Evolutionary conservation across 441 rosid species (phyloP).

Genomic region (Codiaeum variegatum): DNA sequence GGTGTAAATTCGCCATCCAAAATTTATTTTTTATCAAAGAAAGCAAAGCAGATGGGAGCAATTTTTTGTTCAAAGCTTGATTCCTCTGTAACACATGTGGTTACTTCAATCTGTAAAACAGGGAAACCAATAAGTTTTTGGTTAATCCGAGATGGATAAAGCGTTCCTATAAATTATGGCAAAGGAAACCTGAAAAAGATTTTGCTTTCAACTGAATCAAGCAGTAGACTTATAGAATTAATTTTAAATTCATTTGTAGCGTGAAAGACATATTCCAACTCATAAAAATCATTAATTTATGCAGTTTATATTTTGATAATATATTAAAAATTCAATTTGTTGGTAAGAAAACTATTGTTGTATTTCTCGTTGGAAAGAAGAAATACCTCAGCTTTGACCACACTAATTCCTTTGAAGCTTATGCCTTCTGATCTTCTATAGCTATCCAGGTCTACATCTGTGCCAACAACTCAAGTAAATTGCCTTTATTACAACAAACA

Average conservation of each 20-base stretch:
- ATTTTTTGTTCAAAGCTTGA: not conserved
- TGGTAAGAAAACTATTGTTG: no score
- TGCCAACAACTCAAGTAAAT: no score
- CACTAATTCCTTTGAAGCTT: constrained; percentile 30
- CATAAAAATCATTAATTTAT: no score
- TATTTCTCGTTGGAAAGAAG: constrained; percentile 18
- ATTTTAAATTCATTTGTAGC: no score
- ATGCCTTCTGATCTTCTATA: not conserved
- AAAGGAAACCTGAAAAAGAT: not conserved
- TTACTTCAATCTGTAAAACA: not conserved
- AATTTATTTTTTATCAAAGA: not conserved
- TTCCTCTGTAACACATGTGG: constrained; percentile 16
- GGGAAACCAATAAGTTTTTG: not conserved
- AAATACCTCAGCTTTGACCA: constrained; percentile 39
- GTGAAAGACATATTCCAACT: no score
- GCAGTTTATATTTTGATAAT: no score
- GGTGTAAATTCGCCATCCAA: not conserved
- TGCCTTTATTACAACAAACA: no score
- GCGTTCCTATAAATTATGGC: constrained; percentile 13
- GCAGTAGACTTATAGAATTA: no score
- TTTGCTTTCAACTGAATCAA: not conserved
- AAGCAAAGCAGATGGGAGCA: constrained; percentile 13
- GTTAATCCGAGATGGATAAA: constrained; percentile 13
- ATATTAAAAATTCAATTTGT: no score
- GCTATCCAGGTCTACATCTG: not conserved